Percentiles rank a stretch among this genome's conserved stretches.
phyloP scores from a whole-genome alignment of 805 yeast species.

The Priceomyces haplophilus region DNA sequence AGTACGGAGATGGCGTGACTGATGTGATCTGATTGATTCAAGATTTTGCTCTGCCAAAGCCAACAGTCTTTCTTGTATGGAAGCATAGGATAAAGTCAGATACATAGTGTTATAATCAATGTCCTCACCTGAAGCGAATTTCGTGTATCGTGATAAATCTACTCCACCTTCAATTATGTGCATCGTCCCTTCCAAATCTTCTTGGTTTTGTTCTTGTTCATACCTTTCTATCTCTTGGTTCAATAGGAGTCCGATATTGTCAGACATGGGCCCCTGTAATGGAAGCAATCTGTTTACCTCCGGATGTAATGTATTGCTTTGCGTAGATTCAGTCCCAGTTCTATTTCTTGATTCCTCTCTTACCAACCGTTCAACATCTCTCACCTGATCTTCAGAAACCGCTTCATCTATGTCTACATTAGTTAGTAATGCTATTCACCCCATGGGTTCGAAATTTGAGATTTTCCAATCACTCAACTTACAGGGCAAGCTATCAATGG shows the following conservation, averaged over 20 bases:
- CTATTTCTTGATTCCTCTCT: constrained; percentile 19
- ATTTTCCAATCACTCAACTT: too few species aligned
- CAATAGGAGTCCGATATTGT: constrained; percentile 7
- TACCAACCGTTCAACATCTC: constrained; percentile 34
- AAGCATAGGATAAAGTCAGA: constrained; percentile 39
- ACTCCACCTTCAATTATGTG: constrained; percentile 26
- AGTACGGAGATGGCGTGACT: constrained; percentile 28
- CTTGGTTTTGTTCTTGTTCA: constrained; percentile 24
- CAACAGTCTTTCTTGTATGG: constrained; percentile 41
- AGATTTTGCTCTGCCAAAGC: constrained; percentile 29
- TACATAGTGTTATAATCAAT: constrained; percentile 23
- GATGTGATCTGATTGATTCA: constrained; percentile 35
- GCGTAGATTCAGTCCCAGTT: constrained; percentile 7
- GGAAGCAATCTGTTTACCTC: constrained; percentile 19
- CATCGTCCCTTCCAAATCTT: constrained; percentile 12
- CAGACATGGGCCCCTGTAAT: constrained; percentile 5
- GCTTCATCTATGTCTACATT: constrained; percentile 31
- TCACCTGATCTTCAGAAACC: constrained; percentile 34
- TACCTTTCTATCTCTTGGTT: constrained; percentile 21
- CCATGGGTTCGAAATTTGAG: too few species aligned
- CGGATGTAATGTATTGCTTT: constrained; percentile 17
- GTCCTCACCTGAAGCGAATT: constrained; percentile 16
- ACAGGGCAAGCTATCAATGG: constrained; percentile 41
- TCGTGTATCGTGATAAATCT: constrained; percentile 29
- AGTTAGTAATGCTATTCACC: constrained; percentile 4